These are phyloP conservation scores for Citrus unshiu DNA, from an alignment of 345 rosid species.

Conservation along the genomic window DNA sequence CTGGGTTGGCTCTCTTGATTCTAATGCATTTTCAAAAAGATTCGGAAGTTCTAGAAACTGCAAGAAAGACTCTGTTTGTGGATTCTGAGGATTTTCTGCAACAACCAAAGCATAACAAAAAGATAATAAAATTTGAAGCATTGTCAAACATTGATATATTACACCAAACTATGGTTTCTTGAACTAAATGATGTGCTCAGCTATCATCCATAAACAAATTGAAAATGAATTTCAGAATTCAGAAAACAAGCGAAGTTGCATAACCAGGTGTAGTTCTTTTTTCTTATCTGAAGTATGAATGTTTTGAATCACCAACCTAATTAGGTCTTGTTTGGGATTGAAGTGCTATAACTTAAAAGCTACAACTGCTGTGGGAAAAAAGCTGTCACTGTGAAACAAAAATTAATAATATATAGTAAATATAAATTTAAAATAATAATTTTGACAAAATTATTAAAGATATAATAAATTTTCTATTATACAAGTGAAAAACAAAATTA, in stretches of 20 bases:
- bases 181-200: not conserved
- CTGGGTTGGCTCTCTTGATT: constrained; percentile 30
- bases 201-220: not conserved
- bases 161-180: not conserved
- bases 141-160: not conserved
- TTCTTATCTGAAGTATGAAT: not conserved
- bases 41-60: constrained; percentile 80
- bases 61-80: constrained; percentile 70
- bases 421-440: no score
- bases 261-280: not conserved
- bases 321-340: no score
- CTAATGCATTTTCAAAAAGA: constrained; percentile 56
- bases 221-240: not conserved
- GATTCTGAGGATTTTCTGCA: constrained; percentile 59
- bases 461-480: no score
- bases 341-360: no score
- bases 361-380: no score
- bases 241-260: not conserved
- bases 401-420: no score
- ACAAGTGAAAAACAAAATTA: no score
- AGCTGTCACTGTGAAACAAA: no score
- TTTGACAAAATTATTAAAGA: no score
- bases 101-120: not conserved
- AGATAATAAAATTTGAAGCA: not conserved
- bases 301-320: not conserved